Conservation (phyloP, 2,329 filamentous ascomycete species). For the Dactylellina haptotyla region DNA sequence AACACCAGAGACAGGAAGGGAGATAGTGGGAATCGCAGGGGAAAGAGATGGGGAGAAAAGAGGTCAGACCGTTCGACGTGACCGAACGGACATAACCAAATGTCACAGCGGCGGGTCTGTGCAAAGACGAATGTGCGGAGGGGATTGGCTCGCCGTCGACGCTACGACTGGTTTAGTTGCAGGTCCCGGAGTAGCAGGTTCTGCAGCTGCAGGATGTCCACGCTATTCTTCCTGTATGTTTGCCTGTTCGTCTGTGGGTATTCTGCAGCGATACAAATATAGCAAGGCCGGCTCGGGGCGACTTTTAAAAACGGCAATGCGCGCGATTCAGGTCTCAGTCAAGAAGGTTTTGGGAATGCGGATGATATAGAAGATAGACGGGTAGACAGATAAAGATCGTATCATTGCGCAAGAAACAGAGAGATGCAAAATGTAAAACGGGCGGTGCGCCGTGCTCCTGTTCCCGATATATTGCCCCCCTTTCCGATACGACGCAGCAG, state of each 20-base stretch:
- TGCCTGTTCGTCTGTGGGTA: too few species aligned
- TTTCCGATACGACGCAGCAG: constrained; percentile 10
- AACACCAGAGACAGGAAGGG: background rate
- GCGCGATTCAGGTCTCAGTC: too few species aligned
- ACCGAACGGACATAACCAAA: background rate
- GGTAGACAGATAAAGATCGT: background rate
- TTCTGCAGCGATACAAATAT: constrained; percentile 25
- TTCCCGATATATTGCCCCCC: constrained; percentile 22
- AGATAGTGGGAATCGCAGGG: constrained; percentile 3
- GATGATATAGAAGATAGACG: constrained; percentile 11
- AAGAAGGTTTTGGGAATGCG: constrained; percentile 15
- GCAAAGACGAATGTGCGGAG: constrained; percentile 7
- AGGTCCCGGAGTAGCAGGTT: constrained; percentile 33
- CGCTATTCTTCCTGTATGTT: too few species aligned
- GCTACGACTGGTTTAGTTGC: constrained; percentile 35
- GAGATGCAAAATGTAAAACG: background rate
- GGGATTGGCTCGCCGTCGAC: constrained; percentile 32
- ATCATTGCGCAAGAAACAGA: background rate
- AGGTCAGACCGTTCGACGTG: constrained; percentile 6
- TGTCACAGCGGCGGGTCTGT: constrained; percentile 49
- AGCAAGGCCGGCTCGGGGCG: constrained; percentile 31
- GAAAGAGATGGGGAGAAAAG: background rate
- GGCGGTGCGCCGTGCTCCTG: constrained; percentile 4
- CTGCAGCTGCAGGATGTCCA: constrained; percentile 40
- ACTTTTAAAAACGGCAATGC: too few species aligned